A percentile compares a stretch with the other conserved stretches of the same genome.
These are phyloP conservation scores for Ascochyta lentis DNA, from an alignment of 2,329 filamentous ascomycete genomes.

Conservation along the genomic window DNA sequence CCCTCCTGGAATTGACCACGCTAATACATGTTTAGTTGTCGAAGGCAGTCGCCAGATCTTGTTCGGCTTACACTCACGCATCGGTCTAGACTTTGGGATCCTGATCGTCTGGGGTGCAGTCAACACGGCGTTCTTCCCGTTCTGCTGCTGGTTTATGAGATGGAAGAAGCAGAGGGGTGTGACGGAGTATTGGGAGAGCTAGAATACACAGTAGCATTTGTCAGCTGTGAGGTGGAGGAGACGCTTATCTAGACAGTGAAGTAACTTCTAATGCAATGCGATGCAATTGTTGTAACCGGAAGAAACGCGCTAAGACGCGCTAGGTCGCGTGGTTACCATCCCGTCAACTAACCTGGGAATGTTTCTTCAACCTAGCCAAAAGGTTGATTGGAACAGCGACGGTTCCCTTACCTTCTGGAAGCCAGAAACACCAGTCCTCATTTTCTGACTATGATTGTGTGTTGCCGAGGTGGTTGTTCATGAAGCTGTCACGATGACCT, in stretches of 20 bases:
- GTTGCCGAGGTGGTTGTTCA: background rate
- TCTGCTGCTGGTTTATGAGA: slow-evolving; percentile 53
- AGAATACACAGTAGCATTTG: background rate
- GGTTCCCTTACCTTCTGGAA: too few species aligned
- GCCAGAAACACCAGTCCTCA: too few species aligned
- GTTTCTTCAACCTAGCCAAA: background rate
- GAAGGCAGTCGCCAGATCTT: slow-evolving; percentile 65
- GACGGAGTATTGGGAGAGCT: slow-evolving; percentile 23
- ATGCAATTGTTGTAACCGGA: background rate
- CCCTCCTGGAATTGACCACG: slow-evolving; percentile 21
- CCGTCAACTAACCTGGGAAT: background rate
- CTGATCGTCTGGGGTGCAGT: slow-evolving; percentile 65
- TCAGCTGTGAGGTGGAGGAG: too few species aligned
- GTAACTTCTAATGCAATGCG: background rate
- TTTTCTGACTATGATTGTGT: too few species aligned
- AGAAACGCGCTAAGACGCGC: background rate
- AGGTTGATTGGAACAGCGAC: background rate
- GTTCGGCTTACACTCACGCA: slow-evolving; percentile 64
- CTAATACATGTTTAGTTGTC: slow-evolving; percentile 54
- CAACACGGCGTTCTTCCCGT: slow-evolving; percentile 61
- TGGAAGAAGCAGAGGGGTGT: slow-evolving; percentile 28
- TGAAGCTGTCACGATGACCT: slow-evolving; percentile 29
- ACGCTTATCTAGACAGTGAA: background rate
- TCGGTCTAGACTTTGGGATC: slow-evolving; percentile 67
- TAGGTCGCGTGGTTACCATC: background rate